phyloP scores from a whole-genome alignment of 1,284 basidiomycete genomes.

The Puccinia triticina region DNA sequence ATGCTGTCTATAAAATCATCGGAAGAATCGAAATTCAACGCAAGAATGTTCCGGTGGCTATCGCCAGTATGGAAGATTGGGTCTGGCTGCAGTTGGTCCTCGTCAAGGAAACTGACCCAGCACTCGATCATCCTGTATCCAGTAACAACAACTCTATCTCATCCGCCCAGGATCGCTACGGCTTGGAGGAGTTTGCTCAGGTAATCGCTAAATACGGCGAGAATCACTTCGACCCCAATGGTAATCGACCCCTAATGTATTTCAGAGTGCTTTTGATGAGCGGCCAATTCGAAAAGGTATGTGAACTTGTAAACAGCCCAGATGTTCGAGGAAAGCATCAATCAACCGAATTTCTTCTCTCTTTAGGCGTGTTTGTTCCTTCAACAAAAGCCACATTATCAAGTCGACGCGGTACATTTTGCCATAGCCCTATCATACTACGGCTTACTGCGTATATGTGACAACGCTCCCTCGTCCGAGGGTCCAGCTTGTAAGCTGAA shows the following conservation, averaged over 20 bases:
- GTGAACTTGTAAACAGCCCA: not conserved
- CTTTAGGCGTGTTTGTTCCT: constrained; percentile 82
- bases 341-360: not conserved
- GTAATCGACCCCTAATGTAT: constrained; percentile 72
- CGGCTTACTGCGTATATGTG: constrained; percentile 82
- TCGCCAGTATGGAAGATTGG: constrained; percentile 94
- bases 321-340: too few species aligned
- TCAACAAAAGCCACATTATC: constrained; percentile 82
- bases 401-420: constrained; percentile 92
- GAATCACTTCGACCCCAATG: constrained; percentile 82
- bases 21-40: constrained; percentile 84
- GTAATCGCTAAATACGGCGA: constrained; percentile 85
- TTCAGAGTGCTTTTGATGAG: constrained; percentile 87
- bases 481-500: constrained; percentile 72
- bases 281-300: constrained; percentile 87
- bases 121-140: constrained; percentile 19
- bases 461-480: constrained; percentile 76
- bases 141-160: constrained; percentile 68
- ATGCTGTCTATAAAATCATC: constrained; percentile 92
- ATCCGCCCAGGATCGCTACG: constrained; percentile 64
- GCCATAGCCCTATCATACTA: constrained; percentile 91
- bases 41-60: constrained; percentile 80
- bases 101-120: constrained; percentile 62
- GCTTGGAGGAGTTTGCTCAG: constrained; percentile 76
- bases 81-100: constrained; percentile 94